Base-by-base conservation (phyloP, 768 basidiomycete genomes). In the Xerocomellus dryophilus region DNA sequence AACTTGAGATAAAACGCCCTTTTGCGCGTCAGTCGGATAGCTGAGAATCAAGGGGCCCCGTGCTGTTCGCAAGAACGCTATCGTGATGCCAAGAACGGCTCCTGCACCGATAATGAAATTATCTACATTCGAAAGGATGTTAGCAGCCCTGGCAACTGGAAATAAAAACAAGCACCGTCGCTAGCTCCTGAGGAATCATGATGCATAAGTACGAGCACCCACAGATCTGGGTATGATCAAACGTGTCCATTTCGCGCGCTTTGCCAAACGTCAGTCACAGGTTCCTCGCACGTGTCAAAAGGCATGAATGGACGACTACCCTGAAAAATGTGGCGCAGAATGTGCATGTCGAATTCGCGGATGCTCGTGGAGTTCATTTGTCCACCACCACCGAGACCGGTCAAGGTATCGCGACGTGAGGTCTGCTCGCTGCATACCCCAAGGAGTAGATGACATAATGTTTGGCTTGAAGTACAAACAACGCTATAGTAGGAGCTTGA, bases 191-290 rank as follows among this genome's bases (percentile, higher is more conserved):
- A 2, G 20, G 51, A 39, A 23, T 21, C 9, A 9, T 29, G 27
- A 70, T 83, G 55, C 56, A 86, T 85, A 89, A 74, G 67, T 79
- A 89, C 9, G 83, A 83, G 8, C 82, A 82, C 50, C 89, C 83
- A 66, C 88, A 91, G 21, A 93, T 66, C 3, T n/a, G n/a, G n/a
- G 83, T 77, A 65, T 92, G 93, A 7, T 90, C 90, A 86, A 73
- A 8, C 93, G 81, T 0, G 90, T 89, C 35, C 85, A 67, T 29
- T 82, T 78, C 23, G 86, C 74, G 15, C 92, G 90, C 52, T 87
- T 58, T 27, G 38, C 18, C 25, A 43, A 47, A 4, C 3, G 25
- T 53, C n/a, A n/a, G n/a, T n/a, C n/a, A n/a, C 35, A 51, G 32
- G 31, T 40, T 18, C 21, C 14, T 36, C 17, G 4, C 15, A 50